Conservation (phyloP, 352 stramenopile species). For the Phytophthora multivora region DNA sequence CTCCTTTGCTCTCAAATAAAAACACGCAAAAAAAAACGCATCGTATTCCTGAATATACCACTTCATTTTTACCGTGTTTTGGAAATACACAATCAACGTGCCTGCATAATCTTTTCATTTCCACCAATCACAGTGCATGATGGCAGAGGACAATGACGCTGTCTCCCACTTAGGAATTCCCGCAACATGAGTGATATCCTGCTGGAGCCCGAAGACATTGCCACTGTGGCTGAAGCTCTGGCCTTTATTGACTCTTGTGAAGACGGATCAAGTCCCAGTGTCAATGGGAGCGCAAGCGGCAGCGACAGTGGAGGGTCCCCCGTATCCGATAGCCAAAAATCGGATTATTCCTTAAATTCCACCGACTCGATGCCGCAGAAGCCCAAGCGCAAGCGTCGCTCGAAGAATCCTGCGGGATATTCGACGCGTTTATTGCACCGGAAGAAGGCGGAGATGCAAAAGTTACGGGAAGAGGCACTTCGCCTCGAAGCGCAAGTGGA, state of each 20-base stretch:
- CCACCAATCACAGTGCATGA: background rate
- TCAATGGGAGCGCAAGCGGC: constrained; percentile 10
- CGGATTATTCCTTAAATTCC: background rate
- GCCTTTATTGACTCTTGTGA: constrained; percentile 39
- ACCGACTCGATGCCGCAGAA: background rate
- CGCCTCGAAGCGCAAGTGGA: constrained; percentile 22
- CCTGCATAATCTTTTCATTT: constrained; percentile 27
- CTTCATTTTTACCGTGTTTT: background rate
- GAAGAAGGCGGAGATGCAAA: constrained; percentile 37
- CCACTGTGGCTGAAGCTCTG: constrained; percentile 33
- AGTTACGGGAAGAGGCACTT: constrained; percentile 19
- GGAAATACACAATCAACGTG: constrained; percentile 2
- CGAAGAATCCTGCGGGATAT: constrained; percentile 29
- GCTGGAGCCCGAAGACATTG: constrained; percentile 21
- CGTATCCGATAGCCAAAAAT: background rate
- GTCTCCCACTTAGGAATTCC: constrained; percentile 2
- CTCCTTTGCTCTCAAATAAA: too few species aligned
- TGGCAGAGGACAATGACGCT: background rate
- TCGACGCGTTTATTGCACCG: constrained; percentile 34
- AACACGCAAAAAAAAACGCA: too few species aligned
- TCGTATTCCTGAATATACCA: constrained; percentile 1
- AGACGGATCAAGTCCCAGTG: background rate
- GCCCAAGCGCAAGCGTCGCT: constrained; percentile 18
- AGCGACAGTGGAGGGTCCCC: constrained; percentile 13
- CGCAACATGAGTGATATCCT: constrained; percentile 6